Base-by-base conservation (phyloP, 768 basidiomycete species). In the Hebeloma cylindrosporum region DNA sequence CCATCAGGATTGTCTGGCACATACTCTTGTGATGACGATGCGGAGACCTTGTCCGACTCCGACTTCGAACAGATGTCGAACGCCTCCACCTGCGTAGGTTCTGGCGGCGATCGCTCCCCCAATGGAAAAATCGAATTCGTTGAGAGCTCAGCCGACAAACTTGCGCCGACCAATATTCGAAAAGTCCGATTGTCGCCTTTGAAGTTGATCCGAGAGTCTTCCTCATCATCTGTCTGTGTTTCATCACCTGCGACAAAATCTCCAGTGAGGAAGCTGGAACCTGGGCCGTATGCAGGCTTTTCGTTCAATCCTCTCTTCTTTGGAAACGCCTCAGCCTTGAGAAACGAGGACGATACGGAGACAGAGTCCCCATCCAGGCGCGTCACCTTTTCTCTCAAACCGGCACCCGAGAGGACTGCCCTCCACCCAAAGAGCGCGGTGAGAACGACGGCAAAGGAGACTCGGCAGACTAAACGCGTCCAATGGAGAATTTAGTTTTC, bases 291-390 rank as follows among this genome's bases (percentile, higher is more conserved):
- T 35, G 64, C 52, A 26, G 66, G 68, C 0, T 69, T 69, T 45
- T 69, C 68, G 2, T 69, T 69, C 42, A 69, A 69, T 30, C 66
- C 68, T 10, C 46, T 66, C 8, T 69, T 68, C 51, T 69, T 63
- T 40, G 64, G 64, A 27, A 53, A 48, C 20, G 36, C 58, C 7
- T 53, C 45, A 10, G 44, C 48, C 40, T 31, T 45, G 29, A 45
- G 42, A 22, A 20, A 33, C 29, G 49, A 52, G 17, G 44, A 49
- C 29, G 16, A 43, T 9, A 43, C 43, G 11, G 38, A 36, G 9
- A 43, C 17, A 20, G 37, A 22, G 23, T 49, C 45, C 17, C 27
- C 28, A 18, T 8, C 38, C 4, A 41, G 20, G 27, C 45, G 47
- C 42, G 16, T 36, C 32, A 41, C 47, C n/a, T 40, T 21, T 26